These are phyloP conservation scores for Plasmodium relictum DNA, from an alignment of 169 alveolate species.

Conservation along the genomic window DNA sequence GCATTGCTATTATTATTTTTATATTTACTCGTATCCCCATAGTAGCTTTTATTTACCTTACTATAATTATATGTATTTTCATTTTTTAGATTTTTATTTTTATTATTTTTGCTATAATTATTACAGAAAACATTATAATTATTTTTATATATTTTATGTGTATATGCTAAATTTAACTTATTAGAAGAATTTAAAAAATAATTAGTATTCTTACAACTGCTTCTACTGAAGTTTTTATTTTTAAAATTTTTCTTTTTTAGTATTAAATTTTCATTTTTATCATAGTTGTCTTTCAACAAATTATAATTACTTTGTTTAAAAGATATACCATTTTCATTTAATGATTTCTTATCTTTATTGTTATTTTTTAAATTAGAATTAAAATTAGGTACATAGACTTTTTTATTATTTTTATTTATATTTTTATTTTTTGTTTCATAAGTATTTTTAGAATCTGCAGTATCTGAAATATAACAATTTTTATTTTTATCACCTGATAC, in stretches of 20 bases:
- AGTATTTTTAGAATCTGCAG: background rate
- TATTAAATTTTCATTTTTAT: background rate
- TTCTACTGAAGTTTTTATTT: background rate
- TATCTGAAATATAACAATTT: constrained; percentile 5
- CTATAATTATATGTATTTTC: background rate
- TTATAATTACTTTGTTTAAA: background rate
- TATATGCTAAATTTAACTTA: constrained; percentile 46
- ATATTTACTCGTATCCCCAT: background rate
- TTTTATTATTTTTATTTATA: constrained; percentile 8
- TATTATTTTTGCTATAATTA: constrained; percentile 16
- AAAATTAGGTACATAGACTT: background rate
- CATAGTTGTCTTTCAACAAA: background rate
- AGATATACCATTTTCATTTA: background rate
- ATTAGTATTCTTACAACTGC: background rate
- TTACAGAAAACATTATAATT: background rate
- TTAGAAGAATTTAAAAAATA: constrained; percentile 9
- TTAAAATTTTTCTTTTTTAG: background rate
- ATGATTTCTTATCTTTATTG: background rate
- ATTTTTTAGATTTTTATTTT: constrained; percentile 2
- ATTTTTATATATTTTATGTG: constrained; percentile 52
- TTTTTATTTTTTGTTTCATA: constrained; percentile 28
- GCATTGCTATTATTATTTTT: constrained; percentile 2
- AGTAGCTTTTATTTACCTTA: constrained; percentile 6
- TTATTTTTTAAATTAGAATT: constrained; percentile 6
- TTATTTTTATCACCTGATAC: background rate